These are phyloP conservation scores for Tuber aestivum DNA, from an alignment of 495 filamentous ascomycete species.

Conservation along the genomic window DNA sequence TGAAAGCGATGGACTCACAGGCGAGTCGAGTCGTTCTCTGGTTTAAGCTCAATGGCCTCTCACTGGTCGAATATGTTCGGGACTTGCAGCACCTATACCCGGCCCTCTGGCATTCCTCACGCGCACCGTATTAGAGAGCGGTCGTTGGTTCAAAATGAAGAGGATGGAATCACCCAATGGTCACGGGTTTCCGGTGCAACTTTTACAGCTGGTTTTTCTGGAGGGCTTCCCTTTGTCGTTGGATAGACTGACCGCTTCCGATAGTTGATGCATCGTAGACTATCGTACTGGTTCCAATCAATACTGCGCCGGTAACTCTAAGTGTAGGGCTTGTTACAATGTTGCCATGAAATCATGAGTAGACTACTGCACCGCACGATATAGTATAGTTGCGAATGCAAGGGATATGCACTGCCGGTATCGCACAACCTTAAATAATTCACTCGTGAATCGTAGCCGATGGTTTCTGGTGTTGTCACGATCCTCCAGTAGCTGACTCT, in stretches of 20 bases:
- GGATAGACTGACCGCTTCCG: not conserved
- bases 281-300: not conserved
- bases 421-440: not conserved
- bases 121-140: not conserved
- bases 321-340: not conserved
- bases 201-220: not conserved
- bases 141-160: not conserved
- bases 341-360: not conserved
- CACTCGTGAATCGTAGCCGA: not conserved
- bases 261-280: not conserved
- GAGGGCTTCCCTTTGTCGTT: not conserved
- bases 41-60: not conserved
- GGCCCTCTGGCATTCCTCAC: not conserved
- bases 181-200: not conserved
- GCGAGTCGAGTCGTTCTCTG: not conserved
- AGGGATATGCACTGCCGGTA: not conserved
- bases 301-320: not conserved
- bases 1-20: not conserved
- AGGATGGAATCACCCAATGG: not conserved
- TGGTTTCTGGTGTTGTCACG: not conserved
- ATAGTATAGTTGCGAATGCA: not conserved
- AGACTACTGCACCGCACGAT: not conserved
- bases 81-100: not conserved
- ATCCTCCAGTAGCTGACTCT: not conserved
- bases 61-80: not conserved